These are phyloP conservation scores for Xerocomellus dryophilus DNA, from an alignment of 768 basidiomycete genomes.

Conservation along the genomic window DNA sequence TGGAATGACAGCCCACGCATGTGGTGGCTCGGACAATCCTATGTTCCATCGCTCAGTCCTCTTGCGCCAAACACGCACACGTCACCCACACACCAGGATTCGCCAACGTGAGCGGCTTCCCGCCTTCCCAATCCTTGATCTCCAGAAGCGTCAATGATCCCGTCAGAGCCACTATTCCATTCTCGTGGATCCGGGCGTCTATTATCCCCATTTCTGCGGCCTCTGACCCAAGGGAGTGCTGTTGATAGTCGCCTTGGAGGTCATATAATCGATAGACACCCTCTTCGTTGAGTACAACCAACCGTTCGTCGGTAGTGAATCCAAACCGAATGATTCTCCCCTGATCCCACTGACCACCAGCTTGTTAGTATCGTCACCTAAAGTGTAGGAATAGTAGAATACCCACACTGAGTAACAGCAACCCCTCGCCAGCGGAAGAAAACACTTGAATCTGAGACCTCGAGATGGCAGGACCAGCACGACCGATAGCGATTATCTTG, in stretches of 20 bases:
- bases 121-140: constrained; percentile 86
- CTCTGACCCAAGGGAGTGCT: constrained; percentile 80
- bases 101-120: constrained; percentile 66
- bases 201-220: constrained; percentile 79
- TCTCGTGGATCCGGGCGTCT: constrained; percentile 83
- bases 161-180: constrained; percentile 83
- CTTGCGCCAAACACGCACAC: constrained; percentile 4
- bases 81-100: constrained; percentile 57
- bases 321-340: constrained; percentile 78
- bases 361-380: constrained; percentile 8
- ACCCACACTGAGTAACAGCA: constrained; percentile 72
- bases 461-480: constrained; percentile 50
- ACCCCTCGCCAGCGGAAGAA: constrained; percentile 77
- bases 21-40: constrained; percentile 78
- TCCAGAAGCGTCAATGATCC: constrained; percentile 75
- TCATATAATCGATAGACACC: constrained; percentile 90
- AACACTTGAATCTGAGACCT: constrained; percentile 86
- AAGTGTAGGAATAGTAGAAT: constrained; percentile 13
- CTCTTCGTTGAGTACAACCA: constrained; percentile 88
- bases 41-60: constrained; percentile 5
- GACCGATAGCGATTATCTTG: constrained; percentile 73
- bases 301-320: constrained; percentile 78
- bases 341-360: constrained; percentile 79
- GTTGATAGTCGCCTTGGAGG: constrained; percentile 79
- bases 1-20: constrained; percentile 85